These are phyloP conservation scores for Penicillium egyptiacum DNA, from an alignment of 495 filamentous ascomycete species.

Conservation along the genomic window DNA sequence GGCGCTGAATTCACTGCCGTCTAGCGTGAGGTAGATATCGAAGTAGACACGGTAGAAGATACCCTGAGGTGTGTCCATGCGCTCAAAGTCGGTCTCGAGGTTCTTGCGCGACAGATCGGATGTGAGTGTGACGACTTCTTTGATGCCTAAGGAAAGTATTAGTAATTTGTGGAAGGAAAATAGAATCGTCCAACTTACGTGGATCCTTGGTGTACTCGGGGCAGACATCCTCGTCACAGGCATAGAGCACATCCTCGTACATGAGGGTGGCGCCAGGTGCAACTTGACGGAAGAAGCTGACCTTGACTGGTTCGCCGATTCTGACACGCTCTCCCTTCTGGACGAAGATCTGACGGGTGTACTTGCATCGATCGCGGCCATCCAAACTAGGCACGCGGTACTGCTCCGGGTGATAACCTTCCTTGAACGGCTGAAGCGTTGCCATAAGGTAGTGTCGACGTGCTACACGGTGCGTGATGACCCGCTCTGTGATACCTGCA, in stretches of 20 bases:
- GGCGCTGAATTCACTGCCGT: conserved; percentile 96
- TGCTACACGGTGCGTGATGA: conserved; percentile 96
- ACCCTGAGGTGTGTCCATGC: conserved; percentile 98
- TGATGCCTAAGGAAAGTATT: conserved; percentile 69
- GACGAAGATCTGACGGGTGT: conserved; percentile 97
- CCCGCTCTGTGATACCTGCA: conserved; percentile 92
- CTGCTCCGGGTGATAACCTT: conserved; percentile 96
- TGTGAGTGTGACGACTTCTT: conserved; percentile 97
- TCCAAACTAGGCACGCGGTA: conserved; percentile 96
- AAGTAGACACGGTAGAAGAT: conserved; percentile 91
- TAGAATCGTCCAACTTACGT: conserved; percentile 62
- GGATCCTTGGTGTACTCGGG: conserved; percentile 99
- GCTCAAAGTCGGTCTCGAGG: conserved; percentile 97
- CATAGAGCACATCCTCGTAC: conserved; percentile 99
- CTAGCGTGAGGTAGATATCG: conserved; percentile 88
- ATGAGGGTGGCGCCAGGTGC: conserved; percentile 96
- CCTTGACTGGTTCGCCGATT: conserved; percentile 98
- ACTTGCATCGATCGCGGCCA: conserved; percentile 98
- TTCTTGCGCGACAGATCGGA: conserved; percentile 97
- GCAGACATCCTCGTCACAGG: conserved; percentile 96
- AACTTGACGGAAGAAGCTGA: conserved; percentile 97
- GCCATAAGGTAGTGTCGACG: conserved; percentile 99
- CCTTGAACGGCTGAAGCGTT: conserved; percentile 96
- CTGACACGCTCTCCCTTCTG: conserved; percentile 98
- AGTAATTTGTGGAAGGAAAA: conserved; percentile 3